Evolutionary conservation across 331 rosid genomes (phyloP).

Genomic region (Stylosanthes scabra): DNA sequence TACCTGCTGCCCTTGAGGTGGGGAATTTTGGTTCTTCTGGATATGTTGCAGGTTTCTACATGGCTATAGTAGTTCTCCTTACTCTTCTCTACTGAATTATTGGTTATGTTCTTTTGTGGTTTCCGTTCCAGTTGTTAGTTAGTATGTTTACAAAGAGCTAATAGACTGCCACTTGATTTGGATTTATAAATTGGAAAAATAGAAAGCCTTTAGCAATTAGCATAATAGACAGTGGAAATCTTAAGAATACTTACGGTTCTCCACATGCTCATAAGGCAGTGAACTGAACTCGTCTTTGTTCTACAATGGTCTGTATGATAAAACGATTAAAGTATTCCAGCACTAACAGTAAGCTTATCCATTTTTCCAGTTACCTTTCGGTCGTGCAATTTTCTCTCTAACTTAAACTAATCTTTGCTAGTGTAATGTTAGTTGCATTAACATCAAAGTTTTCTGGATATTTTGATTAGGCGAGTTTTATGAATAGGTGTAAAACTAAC

Average conservation of each 20-base stretch:
- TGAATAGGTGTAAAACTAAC: slow-evolving; percentile 8
- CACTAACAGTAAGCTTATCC: slow-evolving; percentile 5
- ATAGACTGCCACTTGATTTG: slow-evolving; percentile 25
- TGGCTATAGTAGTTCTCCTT: slow-evolving; percentile 44
- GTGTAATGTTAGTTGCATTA: slow-evolving; percentile 3
- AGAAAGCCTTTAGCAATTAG: slow-evolving; percentile 7
- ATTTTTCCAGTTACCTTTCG: slow-evolving; percentile 10
- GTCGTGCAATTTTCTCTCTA: slow-evolving; percentile 9
- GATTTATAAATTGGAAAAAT: slow-evolving; percentile 10
- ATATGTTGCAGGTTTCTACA: slow-evolving; percentile 52
- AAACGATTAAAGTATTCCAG: slow-evolving; percentile 2
- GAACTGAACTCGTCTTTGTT: slow-evolving; percentile 1
- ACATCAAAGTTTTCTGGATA: neutral
- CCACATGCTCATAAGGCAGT: slow-evolving; percentile 26
- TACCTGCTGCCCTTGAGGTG: slow-evolving; percentile 99
- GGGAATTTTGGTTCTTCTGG: slow-evolving; percentile 63
- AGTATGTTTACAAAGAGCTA: slow-evolving; percentile 5
- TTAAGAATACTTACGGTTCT: slow-evolving; percentile 1
- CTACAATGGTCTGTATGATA: slow-evolving; percentile 21
- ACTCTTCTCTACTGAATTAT: slow-evolving; percentile 20
- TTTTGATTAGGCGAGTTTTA: slow-evolving; percentile 24
- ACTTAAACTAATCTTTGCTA: slow-evolving; percentile 1
- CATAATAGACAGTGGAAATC: neutral
- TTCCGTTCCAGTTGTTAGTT: slow-evolving; percentile 10
- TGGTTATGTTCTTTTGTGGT: slow-evolving; percentile 25